Evolutionary conservation across 139 green algal genomes (phyloP), one percentile per base, ranked within the genome.

Genomic region (Tetradesmus lagerheimii): DNA sequence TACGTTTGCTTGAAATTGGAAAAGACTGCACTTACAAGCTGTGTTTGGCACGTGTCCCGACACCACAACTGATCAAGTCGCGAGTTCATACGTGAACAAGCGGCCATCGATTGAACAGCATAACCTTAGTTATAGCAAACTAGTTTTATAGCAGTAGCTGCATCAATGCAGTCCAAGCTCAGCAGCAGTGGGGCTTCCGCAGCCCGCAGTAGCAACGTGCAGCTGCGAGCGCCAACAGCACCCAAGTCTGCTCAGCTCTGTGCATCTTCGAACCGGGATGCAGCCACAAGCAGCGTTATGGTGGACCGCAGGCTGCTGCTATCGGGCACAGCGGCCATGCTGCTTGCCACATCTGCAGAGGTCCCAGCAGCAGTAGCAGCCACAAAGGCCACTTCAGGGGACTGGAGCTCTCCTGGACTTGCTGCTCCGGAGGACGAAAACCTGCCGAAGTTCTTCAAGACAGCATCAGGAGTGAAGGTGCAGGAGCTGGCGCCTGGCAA

Each of bases 401-500:
- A 91, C 37, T 91, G 87, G 78, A 87, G 77, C 38, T 81, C 57
- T 27, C 78, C 87, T 0, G 87, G 78, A 4, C 39, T 91, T 39
- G 53, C 87, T 35, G 62, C 79, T 31, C 78, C 87, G 20, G 87
- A 87, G 35, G 87, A 91, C 37, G 76, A 85, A 2, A 25, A n/a
- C 27, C 64, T 88, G 4, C 87, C 87, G n/a, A 80, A 80, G 20
- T 91, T 91, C 25, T 91, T 87, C 78, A 85, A 86, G 37, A 87
- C 87, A 20, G 5, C 50, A n/a, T 47, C 11, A 16, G 87, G 87
- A 6, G 87, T 91, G 1, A 80, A 71, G 57, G 87, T 96, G 34
- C 94, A 96, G 87, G 92, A 96, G 84, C 87, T 97, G 43, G 62
- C 83, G 20, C 34, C 67, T 5, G 91, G 88, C 31, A 25, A 20